phyloP scores from a whole-genome alignment of 2,329 filamentous ascomycete genomes.

The Exophiala aquamarina region DNA sequence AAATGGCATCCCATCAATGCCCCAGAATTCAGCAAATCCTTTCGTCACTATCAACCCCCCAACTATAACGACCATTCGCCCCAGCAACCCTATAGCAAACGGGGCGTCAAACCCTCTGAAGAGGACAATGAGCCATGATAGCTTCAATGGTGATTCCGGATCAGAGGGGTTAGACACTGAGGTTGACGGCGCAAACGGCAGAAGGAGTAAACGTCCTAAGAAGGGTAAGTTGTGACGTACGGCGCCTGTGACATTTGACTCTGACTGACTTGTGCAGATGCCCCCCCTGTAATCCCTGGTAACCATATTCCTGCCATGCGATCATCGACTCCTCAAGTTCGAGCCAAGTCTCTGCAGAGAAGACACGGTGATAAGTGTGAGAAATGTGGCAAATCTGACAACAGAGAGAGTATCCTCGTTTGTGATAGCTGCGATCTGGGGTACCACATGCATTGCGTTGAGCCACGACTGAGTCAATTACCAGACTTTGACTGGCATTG shows the following conservation, averaged over 20 bases:
- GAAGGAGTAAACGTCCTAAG: constrained; percentile 89
- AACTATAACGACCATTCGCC: constrained; percentile 17
- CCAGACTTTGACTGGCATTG: constrained; percentile 95
- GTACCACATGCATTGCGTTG: constrained; percentile 84
- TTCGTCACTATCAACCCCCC: constrained; percentile 58
- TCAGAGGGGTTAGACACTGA: constrained; percentile 52
- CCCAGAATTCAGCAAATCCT: constrained; percentile 51
- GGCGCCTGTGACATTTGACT: constrained; percentile 35
- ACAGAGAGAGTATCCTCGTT: constrained; percentile 67
- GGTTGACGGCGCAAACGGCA: constrained; percentile 63
- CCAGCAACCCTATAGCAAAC: constrained; percentile 16
- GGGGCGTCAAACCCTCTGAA: constrained; percentile 61
- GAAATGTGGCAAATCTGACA: constrained; percentile 77
- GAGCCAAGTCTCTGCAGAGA: constrained; percentile 56
- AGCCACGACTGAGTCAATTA: constrained; percentile 74
- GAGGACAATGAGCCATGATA: constrained; percentile 68
- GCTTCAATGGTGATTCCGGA: constrained; percentile 36
- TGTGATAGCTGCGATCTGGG: constrained; percentile 92
- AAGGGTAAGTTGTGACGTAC: constrained; percentile 59
- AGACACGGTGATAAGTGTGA: constrained; percentile 74
- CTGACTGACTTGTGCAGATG: constrained; percentile 46
- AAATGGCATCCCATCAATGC: constrained; percentile 58
- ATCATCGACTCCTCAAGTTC: constrained; percentile 64
- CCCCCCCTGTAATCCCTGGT: constrained; percentile 79
- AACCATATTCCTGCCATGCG: constrained; percentile 94